A percentile compares a stretch with the other conserved stretches of the same genome.
phyloP scores from a whole-genome alignment of 2,329 filamentous ascomycete species.

The Ceratocystiopsis sp. region DNA sequence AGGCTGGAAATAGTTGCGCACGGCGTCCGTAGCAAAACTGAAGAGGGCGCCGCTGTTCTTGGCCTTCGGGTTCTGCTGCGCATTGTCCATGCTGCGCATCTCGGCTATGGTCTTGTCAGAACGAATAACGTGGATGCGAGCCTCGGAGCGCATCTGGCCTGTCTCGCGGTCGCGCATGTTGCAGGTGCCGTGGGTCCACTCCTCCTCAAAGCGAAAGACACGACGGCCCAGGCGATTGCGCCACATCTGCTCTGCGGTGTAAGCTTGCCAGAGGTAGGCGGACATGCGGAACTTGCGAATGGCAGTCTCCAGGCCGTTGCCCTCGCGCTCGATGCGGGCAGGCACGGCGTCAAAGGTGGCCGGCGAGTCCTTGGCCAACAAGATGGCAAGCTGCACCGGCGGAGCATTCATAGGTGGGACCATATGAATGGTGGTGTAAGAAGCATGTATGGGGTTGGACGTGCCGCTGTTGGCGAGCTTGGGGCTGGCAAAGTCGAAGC shows the following conservation, averaged over 20 bases:
- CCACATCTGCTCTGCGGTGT: conserved; percentile 92
- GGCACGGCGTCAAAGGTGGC: conserved; percentile 72
- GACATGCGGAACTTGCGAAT: conserved; percentile 87
- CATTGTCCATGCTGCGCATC: conserved; percentile 58
- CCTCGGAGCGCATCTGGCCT: conserved; percentile 72
- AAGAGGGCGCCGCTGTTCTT: conserved; percentile 59
- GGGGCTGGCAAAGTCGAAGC: conserved; percentile 74
- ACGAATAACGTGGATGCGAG: conserved; percentile 73
- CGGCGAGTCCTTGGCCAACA: conserved; percentile 76
- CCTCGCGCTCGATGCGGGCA: conserved; percentile 58
- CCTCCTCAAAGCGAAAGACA: conserved; percentile 81
- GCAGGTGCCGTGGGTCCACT: conserved; percentile 74
- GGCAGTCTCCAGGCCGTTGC: conserved; percentile 64
- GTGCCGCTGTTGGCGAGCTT: conserved; percentile 56
- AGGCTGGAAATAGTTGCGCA: conserved; percentile 60
- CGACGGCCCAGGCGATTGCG: conserved; percentile 73
- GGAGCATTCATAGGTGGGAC: conserved; percentile 62
- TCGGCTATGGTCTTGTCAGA: conserved; percentile 72
- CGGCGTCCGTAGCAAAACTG: conserved; percentile 57
- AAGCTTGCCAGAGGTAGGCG: conserved; percentile 92
- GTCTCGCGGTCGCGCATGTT: conserved; percentile 56
- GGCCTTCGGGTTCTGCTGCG: conserved; percentile 58
- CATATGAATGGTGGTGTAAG: conserved; percentile 73
- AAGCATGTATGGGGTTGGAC: conserved; percentile 55
- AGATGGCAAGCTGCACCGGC: conserved; percentile 74